Evolutionary conservation across 208 protist species (phyloP).

Genomic region (Leptomonas seymouri): DNA sequence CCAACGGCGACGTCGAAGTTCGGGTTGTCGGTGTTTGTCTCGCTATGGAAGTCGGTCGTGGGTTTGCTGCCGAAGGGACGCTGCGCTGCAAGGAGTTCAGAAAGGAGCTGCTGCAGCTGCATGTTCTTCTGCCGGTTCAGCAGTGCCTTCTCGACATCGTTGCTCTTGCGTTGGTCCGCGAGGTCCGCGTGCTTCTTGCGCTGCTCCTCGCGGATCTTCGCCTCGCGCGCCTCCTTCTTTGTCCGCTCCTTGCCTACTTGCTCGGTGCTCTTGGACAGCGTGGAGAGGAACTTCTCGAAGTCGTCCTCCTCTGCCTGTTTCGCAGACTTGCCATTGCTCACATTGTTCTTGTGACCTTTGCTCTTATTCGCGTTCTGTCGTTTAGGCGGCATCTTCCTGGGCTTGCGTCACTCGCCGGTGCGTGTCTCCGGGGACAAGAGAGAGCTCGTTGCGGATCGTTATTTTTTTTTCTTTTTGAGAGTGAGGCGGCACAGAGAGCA

Average conservation of each 20-base stretch:
- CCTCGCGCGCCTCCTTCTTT: conserved; percentile 43
- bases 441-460: too few relatives aligned
- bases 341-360: conserved; percentile 15
- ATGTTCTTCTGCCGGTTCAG: conserved; percentile 58
- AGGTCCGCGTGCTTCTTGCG: conserved; percentile 48
- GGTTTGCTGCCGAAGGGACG: conserved; percentile 63
- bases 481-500: too few relatives aligned
- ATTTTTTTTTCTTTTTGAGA: too few relatives aligned
- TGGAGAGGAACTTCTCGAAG: conserved; percentile 70
- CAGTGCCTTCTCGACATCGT: conserved; percentile 56
- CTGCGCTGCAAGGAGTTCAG: conserved; percentile 56
- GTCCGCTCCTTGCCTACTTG: conserved; percentile 40
- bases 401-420: not conserved
- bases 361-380: conserved; percentile 16
- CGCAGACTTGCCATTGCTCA: conserved; percentile 41
- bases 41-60: conserved; percentile 68
- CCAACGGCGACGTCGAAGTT: conserved; percentile 80
- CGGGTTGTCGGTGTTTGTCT: conserved; percentile 46
- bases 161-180: conserved; percentile 38
- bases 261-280: conserved; percentile 69
- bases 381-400: conserved; percentile 37
- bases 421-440: too few relatives aligned
- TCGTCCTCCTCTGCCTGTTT: conserved; percentile 67
- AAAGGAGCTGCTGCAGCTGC: conserved; percentile 73
- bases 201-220: conserved; percentile 38